A percentile compares a stretch with the other conserved stretches of the same genome.
phyloP scores from a whole-genome alignment of 805 yeast genomes.

The Candida ortonii region DNA sequence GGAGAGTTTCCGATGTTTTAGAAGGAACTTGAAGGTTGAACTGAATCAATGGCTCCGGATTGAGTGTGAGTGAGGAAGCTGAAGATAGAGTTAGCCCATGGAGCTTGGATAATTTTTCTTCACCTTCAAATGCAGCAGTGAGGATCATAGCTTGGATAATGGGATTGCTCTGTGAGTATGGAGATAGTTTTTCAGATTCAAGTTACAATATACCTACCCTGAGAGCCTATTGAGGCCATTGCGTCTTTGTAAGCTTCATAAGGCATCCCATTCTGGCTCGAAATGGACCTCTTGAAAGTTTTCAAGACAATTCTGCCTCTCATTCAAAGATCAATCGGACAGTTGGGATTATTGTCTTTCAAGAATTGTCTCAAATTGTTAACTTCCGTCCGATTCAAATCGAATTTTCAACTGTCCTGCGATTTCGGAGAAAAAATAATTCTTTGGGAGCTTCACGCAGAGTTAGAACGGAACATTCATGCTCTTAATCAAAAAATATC shows the following conservation, averaged over 20 bases:
- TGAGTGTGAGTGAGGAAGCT: conserved; percentile 74
- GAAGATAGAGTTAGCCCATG: conserved; percentile 87
- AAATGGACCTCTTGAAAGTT: conserved; percentile 5
- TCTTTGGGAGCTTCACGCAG: too few species aligned
- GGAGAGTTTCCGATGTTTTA: conserved; percentile 66
- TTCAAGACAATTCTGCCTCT: too few species aligned
- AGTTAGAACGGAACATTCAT: too few species aligned
- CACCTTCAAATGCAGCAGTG: conserved; percentile 43
- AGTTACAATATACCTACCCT: conserved; percentile 30
- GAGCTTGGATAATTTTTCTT: conserved; percentile 25
- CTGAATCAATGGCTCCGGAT: conserved; percentile 75
- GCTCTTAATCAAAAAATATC: too few species aligned
- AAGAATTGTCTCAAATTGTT: too few species aligned
- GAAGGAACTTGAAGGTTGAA: conserved; percentile 89
- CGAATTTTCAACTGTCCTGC: too few species aligned
- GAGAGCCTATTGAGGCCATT: conserved; percentile 36
- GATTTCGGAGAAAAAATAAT: too few species aligned
- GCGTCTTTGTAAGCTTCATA: conserved; percentile 31
- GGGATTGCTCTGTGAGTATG: conserved; percentile 37
- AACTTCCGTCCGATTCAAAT: too few species aligned
- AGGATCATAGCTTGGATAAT: conserved; percentile 50
- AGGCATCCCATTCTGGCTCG: conserved; percentile 6
- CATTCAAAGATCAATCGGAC: too few species aligned
- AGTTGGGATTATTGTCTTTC: too few species aligned
- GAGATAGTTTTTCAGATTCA: conserved; percentile 29